These are phyloP conservation scores for Aegilops longissima DNA, from an alignment of 176 grass and related monocot species.

Conservation along the genomic window DNA sequence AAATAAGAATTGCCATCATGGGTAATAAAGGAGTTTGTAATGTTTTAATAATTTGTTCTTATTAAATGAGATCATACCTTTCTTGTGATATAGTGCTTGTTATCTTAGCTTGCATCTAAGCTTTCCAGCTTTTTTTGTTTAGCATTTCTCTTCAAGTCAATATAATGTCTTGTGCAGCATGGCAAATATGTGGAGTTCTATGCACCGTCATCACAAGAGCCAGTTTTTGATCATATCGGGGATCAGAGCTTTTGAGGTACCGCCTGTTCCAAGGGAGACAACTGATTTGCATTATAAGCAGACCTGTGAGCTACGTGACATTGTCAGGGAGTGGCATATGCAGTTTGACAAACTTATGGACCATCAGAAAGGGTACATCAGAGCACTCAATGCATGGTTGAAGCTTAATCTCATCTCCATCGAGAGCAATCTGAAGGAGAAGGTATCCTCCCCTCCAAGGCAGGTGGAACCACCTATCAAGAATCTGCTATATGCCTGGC, in stretches of 20 bases:
- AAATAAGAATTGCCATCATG: not conserved
- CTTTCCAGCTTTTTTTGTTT: conserved; percentile 9
- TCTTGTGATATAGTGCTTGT: conserved; percentile 10
- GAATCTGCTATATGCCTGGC: conserved; percentile 72
- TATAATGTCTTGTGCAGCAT: conserved; percentile 53
- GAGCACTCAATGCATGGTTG: conserved; percentile 81
- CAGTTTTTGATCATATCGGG: conserved; percentile 41
- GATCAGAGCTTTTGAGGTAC: conserved; percentile 53
- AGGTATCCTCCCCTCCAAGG: conserved; percentile 77
- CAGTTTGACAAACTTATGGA: conserved; percentile 76
- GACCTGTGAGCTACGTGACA: conserved; percentile 59
- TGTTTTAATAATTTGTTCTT: conserved; percentile 16
- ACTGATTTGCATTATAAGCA: conserved; percentile 56
- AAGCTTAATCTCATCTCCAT: conserved; percentile 87
- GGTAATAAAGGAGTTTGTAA: conserved; percentile 14
- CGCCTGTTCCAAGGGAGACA: conserved; percentile 58
- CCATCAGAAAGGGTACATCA: conserved; percentile 79
- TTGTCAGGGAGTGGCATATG: conserved; percentile 64
- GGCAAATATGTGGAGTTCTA: conserved; percentile 76
- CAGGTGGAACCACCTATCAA: conserved; percentile 65
- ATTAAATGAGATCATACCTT: conserved; percentile 7
- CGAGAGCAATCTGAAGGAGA: conserved; percentile 85
- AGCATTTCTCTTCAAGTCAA: not conserved
- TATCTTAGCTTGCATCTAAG: not conserved
- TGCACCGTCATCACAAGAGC: conserved; percentile 59